phyloP scores from a whole-genome alignment of 306 rosid species.

The Albizia julibrissin region DNA sequence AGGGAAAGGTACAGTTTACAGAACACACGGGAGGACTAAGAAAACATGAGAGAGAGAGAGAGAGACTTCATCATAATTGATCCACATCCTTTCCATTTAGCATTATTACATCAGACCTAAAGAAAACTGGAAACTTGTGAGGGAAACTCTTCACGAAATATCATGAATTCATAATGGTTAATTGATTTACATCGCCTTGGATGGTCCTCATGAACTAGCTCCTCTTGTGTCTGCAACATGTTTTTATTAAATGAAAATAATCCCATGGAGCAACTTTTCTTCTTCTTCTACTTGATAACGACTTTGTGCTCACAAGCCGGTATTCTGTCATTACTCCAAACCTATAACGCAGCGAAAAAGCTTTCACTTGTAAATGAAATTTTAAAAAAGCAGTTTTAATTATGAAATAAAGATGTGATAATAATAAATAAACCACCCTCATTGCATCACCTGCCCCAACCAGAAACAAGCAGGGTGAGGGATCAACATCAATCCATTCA shows the following conservation, averaged over 20 bases:
- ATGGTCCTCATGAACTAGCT: constrained; percentile 39
- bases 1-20: no score
- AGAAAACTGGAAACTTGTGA: background rate
- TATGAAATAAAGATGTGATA: background rate
- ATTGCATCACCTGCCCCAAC: constrained; percentile 40
- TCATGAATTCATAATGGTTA: constrained; percentile 32
- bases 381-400: no score
- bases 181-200: constrained; percentile 31
- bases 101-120: background rate
- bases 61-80: no score
- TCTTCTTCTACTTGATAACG: constrained; percentile 20
- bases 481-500: constrained; percentile 36
- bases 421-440: constrained; percentile 22
- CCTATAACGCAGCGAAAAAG: constrained; percentile 6
- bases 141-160: background rate
- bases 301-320: constrained; percentile 32
- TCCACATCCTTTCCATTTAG: no score
- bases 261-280: constrained; percentile 37
- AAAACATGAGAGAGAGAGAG: background rate
- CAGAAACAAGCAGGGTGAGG: constrained; percentile 34
- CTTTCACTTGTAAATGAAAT: no score
- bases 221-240: constrained; percentile 26
- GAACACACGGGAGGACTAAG: background rate
- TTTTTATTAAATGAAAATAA: constrained; percentile 31
- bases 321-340: constrained; percentile 43